Evolutionary conservation across 2,329 filamentous ascomycete species (phyloP), one percentile per base, ranked within the genome.

Genomic region (Juglanconis juglandina): DNA sequence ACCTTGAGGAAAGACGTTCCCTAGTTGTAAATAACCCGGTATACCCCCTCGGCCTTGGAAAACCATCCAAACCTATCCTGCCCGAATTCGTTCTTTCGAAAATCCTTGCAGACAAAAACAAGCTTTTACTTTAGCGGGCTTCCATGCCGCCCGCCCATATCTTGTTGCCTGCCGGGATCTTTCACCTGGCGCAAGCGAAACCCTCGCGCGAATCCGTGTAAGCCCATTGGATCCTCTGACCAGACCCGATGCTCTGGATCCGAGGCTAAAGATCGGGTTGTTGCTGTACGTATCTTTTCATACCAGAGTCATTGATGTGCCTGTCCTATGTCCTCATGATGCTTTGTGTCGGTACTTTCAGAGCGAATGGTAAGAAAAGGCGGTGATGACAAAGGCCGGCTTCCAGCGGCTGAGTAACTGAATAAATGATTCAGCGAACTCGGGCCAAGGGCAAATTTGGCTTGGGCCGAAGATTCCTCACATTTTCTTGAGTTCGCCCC

Each of bases 221-320:
- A 58, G 55, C 47, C 48, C 55, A 58, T 58, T 58, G 55, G 55
- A 52, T 37, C 30, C 30, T 58, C 9, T 37, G 7, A 13, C 48
- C 42, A 44, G 44, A 46, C 33, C 55, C 55, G 50, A 47, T 41
- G 37, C 33, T 13, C 50, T 49, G 55, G 55, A 52, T 44, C 46
- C 47, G 50, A 47, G n/a, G 8, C 14, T 17, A 10, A 10, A 11
- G 30, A 44, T 10, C 33, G 32, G 34, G 8, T 33, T 3, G 24
- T 30, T 13, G 11, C 32, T 9, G 44, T 50, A 56, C 47, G 30
- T 56, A 33, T 51, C 30, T 37, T 51, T 24, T 42, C 24, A 44
- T 35, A 34, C 17, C n/a, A 35, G 17, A 51, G 14, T 39, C 14
- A n/a, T 34, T 41, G 4, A 9, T 11, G n/a, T 50, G 46, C 17